These are phyloP conservation scores for Colletotrichum coccodes DNA, from an alignment of 2,329 filamentous ascomycete species.

Conservation along the genomic window DNA sequence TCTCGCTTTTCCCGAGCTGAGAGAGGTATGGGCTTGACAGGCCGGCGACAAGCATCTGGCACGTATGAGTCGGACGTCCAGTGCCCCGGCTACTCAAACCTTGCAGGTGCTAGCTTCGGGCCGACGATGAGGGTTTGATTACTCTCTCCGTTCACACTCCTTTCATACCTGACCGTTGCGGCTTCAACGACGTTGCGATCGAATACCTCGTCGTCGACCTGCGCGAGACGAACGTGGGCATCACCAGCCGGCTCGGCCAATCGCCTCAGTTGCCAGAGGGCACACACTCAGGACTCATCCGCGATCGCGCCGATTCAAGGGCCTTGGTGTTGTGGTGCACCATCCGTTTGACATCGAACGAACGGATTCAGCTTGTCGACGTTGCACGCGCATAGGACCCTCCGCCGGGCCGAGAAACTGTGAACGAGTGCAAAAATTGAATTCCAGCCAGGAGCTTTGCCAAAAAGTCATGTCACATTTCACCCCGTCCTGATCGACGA, in stretches of 20 bases:
- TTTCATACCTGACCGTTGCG: neutral
- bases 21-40: neutral
- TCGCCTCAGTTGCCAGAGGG: neutral
- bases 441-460: constrained; percentile 20
- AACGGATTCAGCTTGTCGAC: neutral
- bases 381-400: neutral
- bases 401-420: neutral
- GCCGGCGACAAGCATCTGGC: neutral
- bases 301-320: too few species aligned
- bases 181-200: neutral
- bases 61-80: neutral
- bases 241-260: neutral
- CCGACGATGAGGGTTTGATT: neutral
- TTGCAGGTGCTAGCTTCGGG: neutral
- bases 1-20: neutral
- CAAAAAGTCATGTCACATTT: constrained; percentile 30
- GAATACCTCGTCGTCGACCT: too few species aligned
- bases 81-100: neutral
- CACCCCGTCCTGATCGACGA: constrained; percentile 28
- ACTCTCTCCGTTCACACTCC: neutral
- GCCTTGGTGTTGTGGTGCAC: too few species aligned
- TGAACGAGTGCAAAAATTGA: neutral
- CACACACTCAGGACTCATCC: neutral
- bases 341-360: neutral
- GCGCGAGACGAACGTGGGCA: too few species aligned